Conservation (phyloP, 2,329 filamentous ascomycete genomes). For the Colletotrichum lini region DNA sequence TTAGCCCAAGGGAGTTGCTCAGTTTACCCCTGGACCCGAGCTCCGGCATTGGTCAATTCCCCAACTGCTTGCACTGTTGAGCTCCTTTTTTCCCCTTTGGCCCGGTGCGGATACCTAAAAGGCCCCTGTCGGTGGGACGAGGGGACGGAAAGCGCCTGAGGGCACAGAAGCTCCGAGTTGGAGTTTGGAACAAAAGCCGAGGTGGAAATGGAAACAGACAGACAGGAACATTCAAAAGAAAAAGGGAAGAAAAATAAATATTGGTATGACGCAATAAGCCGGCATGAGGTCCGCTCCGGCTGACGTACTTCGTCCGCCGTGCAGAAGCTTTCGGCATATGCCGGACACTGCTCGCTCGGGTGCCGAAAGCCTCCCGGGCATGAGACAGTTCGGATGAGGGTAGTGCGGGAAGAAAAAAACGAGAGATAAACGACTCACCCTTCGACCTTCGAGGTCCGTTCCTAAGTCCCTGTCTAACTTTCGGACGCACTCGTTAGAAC, state of each 20-base stretch:
- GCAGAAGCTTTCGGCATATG: not conserved
- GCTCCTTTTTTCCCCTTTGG: constrained; percentile 19
- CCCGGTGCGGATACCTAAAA: constrained; percentile 34
- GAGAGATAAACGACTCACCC: not conserved
- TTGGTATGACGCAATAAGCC: not conserved
- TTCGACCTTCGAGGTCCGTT: no score
- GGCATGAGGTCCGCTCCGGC: not conserved
- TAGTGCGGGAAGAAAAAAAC: not conserved
- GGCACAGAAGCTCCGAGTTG: not conserved
- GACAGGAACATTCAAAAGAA: not conserved
- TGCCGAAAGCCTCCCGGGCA: not conserved
- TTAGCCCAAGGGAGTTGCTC: no score
- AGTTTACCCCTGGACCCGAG: constrained; percentile 21
- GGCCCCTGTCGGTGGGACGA: constrained; percentile 24
- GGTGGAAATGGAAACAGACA: not conserved
- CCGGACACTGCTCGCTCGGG: not conserved
- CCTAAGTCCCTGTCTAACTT: no score
- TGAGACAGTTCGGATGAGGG: not conserved
- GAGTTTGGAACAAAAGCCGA: no score
- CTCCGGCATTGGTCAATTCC: constrained; percentile 32
- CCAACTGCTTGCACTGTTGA: not conserved
- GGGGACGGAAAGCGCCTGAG: constrained; percentile 18
- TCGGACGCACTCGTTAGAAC: no score
- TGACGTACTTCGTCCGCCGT: not conserved
- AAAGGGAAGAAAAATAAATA: no score